These are phyloP conservation scores for Angomonas deanei DNA, from an alignment of 208 protist species.

Conservation along the genomic window DNA sequence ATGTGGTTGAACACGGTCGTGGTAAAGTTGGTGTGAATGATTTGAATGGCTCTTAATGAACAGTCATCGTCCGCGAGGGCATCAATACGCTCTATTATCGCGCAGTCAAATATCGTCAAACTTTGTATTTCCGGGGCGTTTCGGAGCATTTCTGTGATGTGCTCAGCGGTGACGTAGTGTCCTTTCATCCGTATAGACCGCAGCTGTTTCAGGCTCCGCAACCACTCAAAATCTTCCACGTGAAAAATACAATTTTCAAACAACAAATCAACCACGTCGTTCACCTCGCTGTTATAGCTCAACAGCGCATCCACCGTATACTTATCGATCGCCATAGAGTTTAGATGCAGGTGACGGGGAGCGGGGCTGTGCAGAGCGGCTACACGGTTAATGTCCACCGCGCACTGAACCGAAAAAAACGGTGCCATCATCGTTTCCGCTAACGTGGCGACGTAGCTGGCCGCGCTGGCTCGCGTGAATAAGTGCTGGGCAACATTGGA, in stretches of 20 bases:
- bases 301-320: conserved; percentile 18
- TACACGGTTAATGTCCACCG: conserved; percentile 25
- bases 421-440: conserved; percentile 16
- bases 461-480: neutral
- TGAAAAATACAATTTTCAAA: conserved; percentile 34
- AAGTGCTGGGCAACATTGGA: neutral
- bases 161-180: conserved; percentile 5
- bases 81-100: conserved; percentile 10
- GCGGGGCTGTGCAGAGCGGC: conserved; percentile 10
- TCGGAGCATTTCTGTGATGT: conserved; percentile 15
- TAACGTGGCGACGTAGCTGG: conserved; percentile 20
- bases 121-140: conserved; percentile 11
- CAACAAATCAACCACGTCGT: conserved; percentile 16
- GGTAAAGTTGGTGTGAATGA: conserved; percentile 29
- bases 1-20: conserved; percentile 15
- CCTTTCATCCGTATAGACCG: conserved; percentile 22
- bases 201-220: conserved; percentile 10
- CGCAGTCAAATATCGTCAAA: conserved; percentile 22
- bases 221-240: conserved; percentile 17
- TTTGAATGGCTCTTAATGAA: conserved; percentile 13
- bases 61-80: neutral
- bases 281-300: conserved; percentile 16
- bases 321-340: conserved; percentile 22
- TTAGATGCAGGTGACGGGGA: conserved; percentile 17
- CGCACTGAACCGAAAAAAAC: conserved; percentile 17